These are phyloP conservation scores for Nidularia pulvinata DNA, from an alignment of 768 basidiomycete species.

Conservation along the genomic window DNA sequence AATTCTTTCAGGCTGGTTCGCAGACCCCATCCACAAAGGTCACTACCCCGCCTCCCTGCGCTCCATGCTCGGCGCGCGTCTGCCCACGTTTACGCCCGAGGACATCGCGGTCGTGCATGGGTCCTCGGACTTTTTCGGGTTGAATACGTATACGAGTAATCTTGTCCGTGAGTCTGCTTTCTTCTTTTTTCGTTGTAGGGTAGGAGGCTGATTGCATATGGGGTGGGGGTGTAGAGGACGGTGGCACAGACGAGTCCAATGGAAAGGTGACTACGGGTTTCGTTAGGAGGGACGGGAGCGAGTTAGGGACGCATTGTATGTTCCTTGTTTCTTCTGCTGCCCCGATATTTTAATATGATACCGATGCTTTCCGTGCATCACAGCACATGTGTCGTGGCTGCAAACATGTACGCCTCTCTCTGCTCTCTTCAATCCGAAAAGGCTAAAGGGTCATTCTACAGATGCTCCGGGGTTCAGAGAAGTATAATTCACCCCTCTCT, in stretches of 20 bases:
- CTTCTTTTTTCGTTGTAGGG: background rate
- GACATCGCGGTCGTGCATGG: conserved; percentile 57
- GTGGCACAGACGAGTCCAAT: conserved; percentile 56
- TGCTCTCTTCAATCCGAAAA: background rate
- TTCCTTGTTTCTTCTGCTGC: background rate
- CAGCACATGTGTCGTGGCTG: conserved; percentile 63
- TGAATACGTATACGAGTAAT: conserved; percentile 67
- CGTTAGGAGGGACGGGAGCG: conserved; percentile 52
- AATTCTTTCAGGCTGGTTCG: conserved; percentile 14
- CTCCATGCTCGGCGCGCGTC: conserved; percentile 45
- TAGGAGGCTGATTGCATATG: background rate
- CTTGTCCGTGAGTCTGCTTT: conserved; percentile 43
- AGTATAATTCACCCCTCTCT: conserved; percentile 15
- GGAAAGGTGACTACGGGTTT: conserved; percentile 54
- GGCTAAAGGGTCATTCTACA: conserved; percentile 1
- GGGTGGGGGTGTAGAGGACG: conserved; percentile 35
- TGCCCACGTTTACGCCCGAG: conserved; percentile 53
- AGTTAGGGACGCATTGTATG: conserved; percentile 58
- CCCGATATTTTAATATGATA: background rate
- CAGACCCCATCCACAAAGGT: conserved; percentile 72
- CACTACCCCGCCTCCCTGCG: conserved; percentile 56
- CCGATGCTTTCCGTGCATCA: background rate
- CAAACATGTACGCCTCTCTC: conserved; percentile 42
- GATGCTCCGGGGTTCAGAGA: conserved; percentile 63
- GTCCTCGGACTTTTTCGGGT: conserved; percentile 67